Base-by-base conservation (phyloP, 1,139 yeast species). In the Taiozyma onychis region DNA sequence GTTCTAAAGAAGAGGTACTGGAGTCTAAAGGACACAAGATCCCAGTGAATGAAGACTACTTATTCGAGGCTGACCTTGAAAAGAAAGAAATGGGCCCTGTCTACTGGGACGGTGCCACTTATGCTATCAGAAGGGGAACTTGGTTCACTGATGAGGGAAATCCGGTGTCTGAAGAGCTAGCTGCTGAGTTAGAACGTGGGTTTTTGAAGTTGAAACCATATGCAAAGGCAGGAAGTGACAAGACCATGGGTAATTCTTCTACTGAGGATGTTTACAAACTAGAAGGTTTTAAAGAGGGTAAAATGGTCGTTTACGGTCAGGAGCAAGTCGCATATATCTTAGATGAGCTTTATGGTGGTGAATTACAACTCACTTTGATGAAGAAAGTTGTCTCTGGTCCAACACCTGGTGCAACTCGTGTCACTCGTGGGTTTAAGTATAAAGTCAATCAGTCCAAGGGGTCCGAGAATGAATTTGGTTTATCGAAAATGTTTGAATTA, bases 81-180 rank as follows among this genome's bases (percentile, higher is more conserved):
- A 66, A 69, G 8, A 75, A 81, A 64, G 76, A 75, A 48, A 66
- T 91, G 58, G 57, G 70, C 1, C 96, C 98, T 0, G 77, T 85
- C 0, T 91, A 84, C 65, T 91, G 98, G 98, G 84, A 81, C 3
- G 98, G 98, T 1, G 95, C 97, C 0, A 70, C 74, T 1, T 93
- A 83, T 62, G 93, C 87, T 55, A 88, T 91, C 1, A 74, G 97
- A 39, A 70, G 98, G 47, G 97, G 97, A 0, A 67, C 82, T 1
- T 91, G 99, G 99, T 89, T 88, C 63, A 71, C 75, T 46, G 66
- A 77, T 6, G 79, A 78, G 48, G 83, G 85, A 3, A 63, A 66
- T 7, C 97, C 97, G 0, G 67, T 89, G 28, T 66, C 76, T 4
- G 72, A 71, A 9, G 65, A 68, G 1, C 51, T 85, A 5, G 72